These are phyloP conservation scores for Penicillium janthinellum DNA, from an alignment of 2,329 filamentous ascomycete species.

Conservation along the genomic window DNA sequence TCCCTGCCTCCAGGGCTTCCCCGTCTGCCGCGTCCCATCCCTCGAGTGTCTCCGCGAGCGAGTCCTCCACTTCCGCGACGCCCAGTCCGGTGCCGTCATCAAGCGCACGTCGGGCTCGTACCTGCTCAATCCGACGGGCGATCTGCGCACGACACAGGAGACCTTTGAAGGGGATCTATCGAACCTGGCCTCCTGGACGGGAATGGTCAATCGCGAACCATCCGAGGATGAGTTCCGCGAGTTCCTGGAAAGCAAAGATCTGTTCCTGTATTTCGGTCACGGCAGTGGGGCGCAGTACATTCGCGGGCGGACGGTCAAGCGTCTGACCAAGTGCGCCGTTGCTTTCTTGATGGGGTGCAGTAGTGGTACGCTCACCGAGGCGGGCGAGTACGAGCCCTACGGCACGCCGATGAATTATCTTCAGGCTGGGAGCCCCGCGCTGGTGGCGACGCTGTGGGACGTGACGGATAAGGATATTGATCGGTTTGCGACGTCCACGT, in stretches of 20 bases:
- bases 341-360: constrained; percentile 94
- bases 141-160: constrained; percentile 76
- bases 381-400: constrained; percentile 86
- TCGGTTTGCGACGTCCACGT: constrained; percentile 75
- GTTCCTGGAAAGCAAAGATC: constrained; percentile 65
- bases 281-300: constrained; percentile 95
- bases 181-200: constrained; percentile 60
- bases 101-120: constrained; percentile 56
- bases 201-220: constrained; percentile 69
- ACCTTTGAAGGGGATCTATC: constrained; percentile 71
- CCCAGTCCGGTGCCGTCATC: constrained; percentile 21
- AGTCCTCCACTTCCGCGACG: constrained; percentile 57
- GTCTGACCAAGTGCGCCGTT: constrained; percentile 74
- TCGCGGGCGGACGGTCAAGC: constrained; percentile 77
- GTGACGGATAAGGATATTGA: constrained; percentile 98
- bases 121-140: constrained; percentile 85
- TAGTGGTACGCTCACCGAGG: constrained; percentile 76
- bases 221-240: constrained; percentile 75
- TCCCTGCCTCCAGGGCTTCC: constrained; percentile 75
- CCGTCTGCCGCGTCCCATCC: constrained; percentile 86
- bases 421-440: constrained; percentile 79
- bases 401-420: constrained; percentile 92
- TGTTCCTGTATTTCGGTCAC: constrained; percentile 94
- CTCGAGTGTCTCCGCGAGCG: constrained; percentile 78
- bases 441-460: constrained; percentile 95